These are phyloP conservation scores for Diplocarpon rosae DNA, from an alignment of 2,329 filamentous ascomycete genomes.

Conservation along the genomic window DNA sequence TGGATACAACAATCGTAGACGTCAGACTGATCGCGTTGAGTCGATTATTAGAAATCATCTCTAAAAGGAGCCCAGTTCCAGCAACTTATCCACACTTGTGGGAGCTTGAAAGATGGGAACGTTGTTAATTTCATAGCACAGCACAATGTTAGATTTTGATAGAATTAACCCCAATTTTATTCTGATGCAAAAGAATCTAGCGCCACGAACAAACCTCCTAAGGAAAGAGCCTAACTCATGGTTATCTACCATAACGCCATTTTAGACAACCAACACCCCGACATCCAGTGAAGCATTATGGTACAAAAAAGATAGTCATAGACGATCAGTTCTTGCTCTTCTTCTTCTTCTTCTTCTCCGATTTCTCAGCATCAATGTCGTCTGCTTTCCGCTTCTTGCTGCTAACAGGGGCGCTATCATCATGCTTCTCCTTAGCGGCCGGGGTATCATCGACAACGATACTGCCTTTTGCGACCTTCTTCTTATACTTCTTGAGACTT, in stretches of 20 bases:
- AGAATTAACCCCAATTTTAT: background rate
- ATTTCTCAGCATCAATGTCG: slow-evolving; percentile 44
- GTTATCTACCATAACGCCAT: slow-evolving; percentile 9
- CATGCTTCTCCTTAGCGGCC: slow-evolving; percentile 51
- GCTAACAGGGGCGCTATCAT: slow-evolving; percentile 26
- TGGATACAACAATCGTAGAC: too few relatives aligned
- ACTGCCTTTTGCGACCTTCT: slow-evolving; percentile 64
- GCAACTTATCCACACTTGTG: background rate
- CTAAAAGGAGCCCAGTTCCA: too few relatives aligned
- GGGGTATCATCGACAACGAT: slow-evolving; percentile 55
- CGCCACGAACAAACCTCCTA: slow-evolving; percentile 5
- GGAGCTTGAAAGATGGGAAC: background rate
- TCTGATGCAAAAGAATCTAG: slow-evolving; percentile 3
- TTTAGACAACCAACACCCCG: slow-evolving; percentile 12
- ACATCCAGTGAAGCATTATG: slow-evolving; percentile 11
- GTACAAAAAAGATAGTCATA: slow-evolving; percentile 14
- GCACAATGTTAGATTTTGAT: background rate
- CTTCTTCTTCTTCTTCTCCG: slow-evolving; percentile 50
- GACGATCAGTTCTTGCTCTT: slow-evolving; percentile 26
- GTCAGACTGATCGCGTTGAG: too few relatives aligned
- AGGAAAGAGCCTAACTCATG: slow-evolving; percentile 7
- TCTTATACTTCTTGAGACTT: slow-evolving; percentile 65
- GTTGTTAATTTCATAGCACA: background rate
- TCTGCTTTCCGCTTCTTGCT: slow-evolving; percentile 63
- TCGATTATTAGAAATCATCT: too few relatives aligned